A percentile compares a stretch with the other conserved stretches of the same genome.
These are phyloP conservation scores for Barnettozyma hawaiiensis DNA, from an alignment of 1,139 yeast genomes.

Conservation along the genomic window DNA sequence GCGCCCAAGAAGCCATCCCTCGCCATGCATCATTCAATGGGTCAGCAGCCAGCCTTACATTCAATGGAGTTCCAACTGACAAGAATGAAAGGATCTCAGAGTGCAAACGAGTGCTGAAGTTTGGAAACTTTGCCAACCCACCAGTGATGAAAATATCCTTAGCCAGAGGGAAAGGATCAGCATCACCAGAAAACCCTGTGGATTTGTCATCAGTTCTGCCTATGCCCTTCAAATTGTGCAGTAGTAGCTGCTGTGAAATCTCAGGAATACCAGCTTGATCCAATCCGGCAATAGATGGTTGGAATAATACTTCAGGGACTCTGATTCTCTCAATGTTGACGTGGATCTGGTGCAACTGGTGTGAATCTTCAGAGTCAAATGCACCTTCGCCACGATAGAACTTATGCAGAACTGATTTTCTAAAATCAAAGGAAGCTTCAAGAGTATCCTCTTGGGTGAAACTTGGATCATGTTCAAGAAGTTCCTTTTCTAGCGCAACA, in stretches of 20 bases:
- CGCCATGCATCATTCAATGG: conserved; percentile 84
- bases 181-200: conserved; percentile 45
- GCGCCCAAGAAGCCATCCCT: conserved; percentile 86
- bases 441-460: conserved; percentile 4
- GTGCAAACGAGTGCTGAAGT: conserved; percentile 58
- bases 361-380: conserved; percentile 55
- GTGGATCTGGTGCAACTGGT: conserved; percentile 83
- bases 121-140: conserved; percentile 66
- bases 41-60: conserved; percentile 58
- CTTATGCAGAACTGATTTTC: conserved; percentile 69
- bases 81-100: conserved; percentile 64
- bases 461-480: conserved; percentile 45
- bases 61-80: conserved; percentile 62
- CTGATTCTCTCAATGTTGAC: conserved; percentile 85
- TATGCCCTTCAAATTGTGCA: conserved; percentile 38
- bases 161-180: conserved; percentile 31
- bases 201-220: conserved; percentile 34
- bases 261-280: conserved; percentile 93
- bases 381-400: conserved; percentile 87
- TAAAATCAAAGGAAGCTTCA: conserved; percentile 70
- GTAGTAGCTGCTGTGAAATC: conserved; percentile 60
- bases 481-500: conserved; percentile 61
- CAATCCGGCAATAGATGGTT: conserved; percentile 91
- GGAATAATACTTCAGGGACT: conserved; percentile 87
- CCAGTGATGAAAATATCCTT: conserved; percentile 71